phyloP scores from a whole-genome alignment of 306 rosid genomes.

The Vachellia collinsii region DNA sequence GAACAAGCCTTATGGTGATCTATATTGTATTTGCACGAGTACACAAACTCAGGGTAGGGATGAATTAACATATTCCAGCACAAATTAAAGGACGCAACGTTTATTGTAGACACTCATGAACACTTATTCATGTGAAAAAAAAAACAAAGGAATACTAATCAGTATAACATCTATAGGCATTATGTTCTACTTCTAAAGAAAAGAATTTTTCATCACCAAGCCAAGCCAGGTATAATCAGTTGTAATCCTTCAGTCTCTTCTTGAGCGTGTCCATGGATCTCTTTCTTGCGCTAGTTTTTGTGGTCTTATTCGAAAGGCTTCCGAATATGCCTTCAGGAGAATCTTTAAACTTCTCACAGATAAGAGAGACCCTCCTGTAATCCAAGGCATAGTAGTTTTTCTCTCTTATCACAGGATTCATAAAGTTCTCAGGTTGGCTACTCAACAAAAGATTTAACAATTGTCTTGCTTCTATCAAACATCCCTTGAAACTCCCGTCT shows the following conservation, averaged over 20 bases:
- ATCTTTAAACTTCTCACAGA: slow-evolving; percentile 89
- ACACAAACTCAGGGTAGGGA: not conserved
- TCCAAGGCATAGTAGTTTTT: slow-evolving; percentile 79
- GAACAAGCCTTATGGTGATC: not conserved
- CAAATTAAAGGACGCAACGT: not conserved
- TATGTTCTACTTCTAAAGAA: slow-evolving; percentile 44
- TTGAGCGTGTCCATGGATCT: slow-evolving; percentile 87
- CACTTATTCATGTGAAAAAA: not conserved
- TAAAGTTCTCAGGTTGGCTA: slow-evolving; percentile 95
- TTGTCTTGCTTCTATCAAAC: slow-evolving; percentile 78
- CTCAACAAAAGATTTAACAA: slow-evolving; percentile 78
- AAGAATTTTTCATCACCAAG: slow-evolving; percentile 23
- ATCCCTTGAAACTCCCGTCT: slow-evolving; percentile 60
- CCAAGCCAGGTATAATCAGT: slow-evolving; percentile 36
- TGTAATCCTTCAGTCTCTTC: slow-evolving; percentile 87
- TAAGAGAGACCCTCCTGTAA: slow-evolving; percentile 72
- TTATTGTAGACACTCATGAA: slow-evolving; percentile 2
- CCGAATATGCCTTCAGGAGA: slow-evolving; percentile 84
- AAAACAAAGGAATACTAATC: slow-evolving; percentile 5
- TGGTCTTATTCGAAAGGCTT: slow-evolving; percentile 75
- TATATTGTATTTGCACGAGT: not conserved
- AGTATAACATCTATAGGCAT: not conserved
- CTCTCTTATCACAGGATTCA: slow-evolving; percentile 96
- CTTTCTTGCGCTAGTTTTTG: slow-evolving; percentile 83
- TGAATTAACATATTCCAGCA: not conserved